Conservation (phyloP, 495 filamentous ascomycete genomes). For the Xanthoparmelia taractica region DNA sequence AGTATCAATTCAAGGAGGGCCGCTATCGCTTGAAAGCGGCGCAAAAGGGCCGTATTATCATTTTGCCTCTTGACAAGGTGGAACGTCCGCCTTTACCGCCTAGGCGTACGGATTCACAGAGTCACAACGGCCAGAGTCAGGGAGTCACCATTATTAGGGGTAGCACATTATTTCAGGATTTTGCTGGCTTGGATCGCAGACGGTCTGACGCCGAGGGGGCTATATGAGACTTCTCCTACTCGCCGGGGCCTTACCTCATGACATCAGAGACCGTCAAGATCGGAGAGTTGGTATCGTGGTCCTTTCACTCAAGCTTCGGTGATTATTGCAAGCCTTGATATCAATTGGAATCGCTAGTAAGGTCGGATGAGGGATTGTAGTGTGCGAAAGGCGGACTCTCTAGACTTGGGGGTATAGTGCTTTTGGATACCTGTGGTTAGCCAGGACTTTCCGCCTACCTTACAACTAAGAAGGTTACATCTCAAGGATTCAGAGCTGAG, state of each 20-base stretch:
- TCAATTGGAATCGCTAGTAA: too few species aligned
- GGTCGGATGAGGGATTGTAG: too few species aligned
- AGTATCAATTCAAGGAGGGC: conserved; percentile 10
- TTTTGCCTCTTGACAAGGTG: background rate
- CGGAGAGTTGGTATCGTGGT: too few species aligned
- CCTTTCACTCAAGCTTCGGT: too few species aligned
- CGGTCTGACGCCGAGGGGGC: background rate
- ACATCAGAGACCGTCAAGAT: background rate
- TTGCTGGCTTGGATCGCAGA: background rate
- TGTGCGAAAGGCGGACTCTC: too few species aligned
- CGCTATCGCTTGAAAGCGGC: conserved; percentile 11
- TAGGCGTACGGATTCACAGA: background rate
- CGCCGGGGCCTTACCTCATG: background rate
- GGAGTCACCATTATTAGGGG: background rate
- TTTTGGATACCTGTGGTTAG: too few species aligned
- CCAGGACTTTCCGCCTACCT: too few species aligned
- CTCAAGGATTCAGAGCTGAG: too few species aligned
- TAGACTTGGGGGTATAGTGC: too few species aligned
- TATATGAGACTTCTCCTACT: background rate
- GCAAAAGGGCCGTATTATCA: conserved; percentile 12
- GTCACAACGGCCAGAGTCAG: background rate
- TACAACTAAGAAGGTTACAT: too few species aligned
- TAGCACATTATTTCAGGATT: background rate
- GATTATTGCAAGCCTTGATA: too few species aligned
- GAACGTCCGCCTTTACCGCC: background rate